Conservation (phyloP, 169 alveolate genomes). For the Eimeria acervulina region DNA sequence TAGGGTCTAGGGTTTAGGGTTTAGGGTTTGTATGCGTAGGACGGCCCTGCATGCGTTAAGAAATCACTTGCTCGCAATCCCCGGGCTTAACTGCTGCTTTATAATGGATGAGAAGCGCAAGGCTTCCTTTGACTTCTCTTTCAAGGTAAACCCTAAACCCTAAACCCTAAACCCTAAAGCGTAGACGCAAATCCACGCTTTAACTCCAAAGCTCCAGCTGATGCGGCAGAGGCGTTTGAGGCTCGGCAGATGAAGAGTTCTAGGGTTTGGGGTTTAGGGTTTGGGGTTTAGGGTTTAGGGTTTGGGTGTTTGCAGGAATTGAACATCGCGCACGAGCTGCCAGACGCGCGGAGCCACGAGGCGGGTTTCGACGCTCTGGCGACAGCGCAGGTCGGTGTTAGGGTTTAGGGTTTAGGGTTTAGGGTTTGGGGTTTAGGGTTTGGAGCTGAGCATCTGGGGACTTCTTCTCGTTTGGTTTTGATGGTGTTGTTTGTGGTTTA, state of each 20-base stretch:
- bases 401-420: not conserved
- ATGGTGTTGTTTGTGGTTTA: not conserved
- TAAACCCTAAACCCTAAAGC: constrained; percentile 3
- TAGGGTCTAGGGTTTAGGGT: too few species aligned
- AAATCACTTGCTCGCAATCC: constrained; percentile 19
- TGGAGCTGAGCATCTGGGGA: too few species aligned
- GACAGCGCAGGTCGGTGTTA: constrained; percentile 86
- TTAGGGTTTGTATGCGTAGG: too few species aligned
- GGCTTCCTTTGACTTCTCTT: constrained; percentile 8
- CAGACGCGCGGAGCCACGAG: constrained; percentile 85
- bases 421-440: too few species aligned
- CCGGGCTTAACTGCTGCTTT: not conserved
- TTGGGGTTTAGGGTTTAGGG: not conserved
- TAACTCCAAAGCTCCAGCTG: too few species aligned
- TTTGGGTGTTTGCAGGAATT: constrained; percentile 48
- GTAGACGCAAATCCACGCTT: not conserved
- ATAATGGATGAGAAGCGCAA: not conserved
- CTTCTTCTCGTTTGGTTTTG: too few species aligned
- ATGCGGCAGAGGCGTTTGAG: too few species aligned
- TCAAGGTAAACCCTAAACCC: constrained; percentile 14
- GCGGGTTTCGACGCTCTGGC: constrained; percentile 89
- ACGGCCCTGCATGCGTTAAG: constrained; percentile 7
- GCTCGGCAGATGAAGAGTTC: too few species aligned
- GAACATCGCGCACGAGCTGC: constrained; percentile 61
- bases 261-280: too few species aligned